Evolutionary conservation across 805 yeast species (phyloP), one percentile per base, ranked within the genome.

Genomic region (Nakazawaea ambrosiae): DNA sequence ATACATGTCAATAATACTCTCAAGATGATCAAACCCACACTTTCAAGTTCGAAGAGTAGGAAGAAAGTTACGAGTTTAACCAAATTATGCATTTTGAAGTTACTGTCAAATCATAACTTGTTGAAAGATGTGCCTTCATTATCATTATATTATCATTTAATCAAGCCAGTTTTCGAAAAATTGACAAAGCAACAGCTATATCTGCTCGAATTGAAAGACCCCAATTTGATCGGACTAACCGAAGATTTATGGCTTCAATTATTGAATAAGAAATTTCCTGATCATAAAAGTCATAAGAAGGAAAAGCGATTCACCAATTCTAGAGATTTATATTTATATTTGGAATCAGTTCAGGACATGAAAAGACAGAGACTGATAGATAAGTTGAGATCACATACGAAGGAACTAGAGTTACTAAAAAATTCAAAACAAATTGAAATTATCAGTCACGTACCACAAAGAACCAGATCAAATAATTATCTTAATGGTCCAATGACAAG

Each of bases 181-280:
- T 68, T 73, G 61, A 59, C 64, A 3, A 65, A 70, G 3, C 66
- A 62, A 41, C 67, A 72, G 33, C 53, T 74, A 14, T 51, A 51
- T 25, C 39, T 45, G 6, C 56, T 72, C 0, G 79, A 74, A 48
- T 41, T 39, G 1, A 53, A 47, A 32, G 67, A 73, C 30, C 70
- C 72, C 4, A 70, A 60, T 18, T 46, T 74, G 2, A 50, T 50
- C 5, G 62, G 66, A 1, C 51, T 60, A 29, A 55, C 70, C 3
- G 77, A 72, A 43, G 57, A 54, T 5, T 44, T 73, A 24, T 74
- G 80, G 80, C 50, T 48, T 27, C 38, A 42, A n/a, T 50, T 74
- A 17, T 53, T 73, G 1, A 54, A 55, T 27, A 60, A 66, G 39
- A 79, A 73, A 47, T 74, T 74, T 43, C 62, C 70, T 3, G 49